Percentiles rank a stretch among this genome's conserved stretches.
Conservation (phyloP, 768 basidiomycete genomes). For the Ramaria rubella region DNA sequence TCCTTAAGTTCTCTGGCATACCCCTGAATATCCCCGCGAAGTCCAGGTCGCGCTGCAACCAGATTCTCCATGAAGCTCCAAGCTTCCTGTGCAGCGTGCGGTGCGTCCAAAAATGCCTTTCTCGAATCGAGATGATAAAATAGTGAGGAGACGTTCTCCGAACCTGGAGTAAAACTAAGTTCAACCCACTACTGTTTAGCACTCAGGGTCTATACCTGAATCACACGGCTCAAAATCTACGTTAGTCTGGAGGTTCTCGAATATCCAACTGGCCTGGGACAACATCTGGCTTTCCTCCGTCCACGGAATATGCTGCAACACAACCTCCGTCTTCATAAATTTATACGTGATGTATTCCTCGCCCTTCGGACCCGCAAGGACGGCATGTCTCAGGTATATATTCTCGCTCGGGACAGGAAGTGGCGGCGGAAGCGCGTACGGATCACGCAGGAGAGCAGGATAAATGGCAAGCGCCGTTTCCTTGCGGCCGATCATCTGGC, state of each 20-base stretch:
- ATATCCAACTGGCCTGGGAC: not conserved
- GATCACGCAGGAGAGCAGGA: not conserved
- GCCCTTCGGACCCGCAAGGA: not conserved
- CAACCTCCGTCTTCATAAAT: not conserved
- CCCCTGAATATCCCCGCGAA: not conserved
- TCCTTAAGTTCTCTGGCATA: not conserved
- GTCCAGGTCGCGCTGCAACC: not conserved
- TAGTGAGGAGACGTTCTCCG: not conserved
- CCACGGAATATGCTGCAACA: not conserved
- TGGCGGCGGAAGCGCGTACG: not conserved
- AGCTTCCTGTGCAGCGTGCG: not conserved
- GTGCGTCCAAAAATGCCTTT: not conserved
- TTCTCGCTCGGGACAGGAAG: not conserved
- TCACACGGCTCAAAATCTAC: not conserved
- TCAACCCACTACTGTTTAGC: not conserved
- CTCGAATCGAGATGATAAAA: not conserved
- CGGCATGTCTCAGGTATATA: not conserved
- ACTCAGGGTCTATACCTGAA: not conserved
- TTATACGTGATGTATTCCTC: not conserved
- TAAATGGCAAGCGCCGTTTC: not conserved
- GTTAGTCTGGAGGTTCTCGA: not conserved
- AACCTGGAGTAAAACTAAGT: not conserved
- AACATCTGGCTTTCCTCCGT: not conserved
- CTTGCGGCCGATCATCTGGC: not conserved
- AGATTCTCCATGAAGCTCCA: not conserved